Percentiles rank a stretch among this genome's conserved stretches.
Evolutionary conservation across 176 grass and related monocot species (phyloP).

Genomic region (Rhipidocladum racemiflorum): DNA sequence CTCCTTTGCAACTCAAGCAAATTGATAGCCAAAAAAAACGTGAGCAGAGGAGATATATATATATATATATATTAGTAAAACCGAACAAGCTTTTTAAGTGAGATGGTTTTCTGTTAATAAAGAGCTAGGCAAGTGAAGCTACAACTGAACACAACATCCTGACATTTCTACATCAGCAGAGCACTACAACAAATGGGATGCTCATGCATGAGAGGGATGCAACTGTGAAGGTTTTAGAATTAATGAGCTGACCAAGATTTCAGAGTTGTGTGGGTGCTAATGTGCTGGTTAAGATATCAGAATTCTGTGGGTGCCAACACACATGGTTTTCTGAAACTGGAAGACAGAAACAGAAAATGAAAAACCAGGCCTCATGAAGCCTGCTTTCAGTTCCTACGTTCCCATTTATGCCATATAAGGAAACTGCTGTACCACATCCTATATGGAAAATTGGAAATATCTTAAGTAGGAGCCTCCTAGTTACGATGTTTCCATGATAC

Average conservation of each 20-base stretch:
- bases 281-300: background rate
- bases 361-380: background rate
- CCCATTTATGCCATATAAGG: background rate
- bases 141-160: background rate
- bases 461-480: background rate
- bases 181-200: background rate
- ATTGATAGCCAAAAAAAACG: conserved; percentile 26
- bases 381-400: background rate
- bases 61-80: no score
- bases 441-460: background rate
- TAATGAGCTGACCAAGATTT: background rate
- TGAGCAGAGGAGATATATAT: background rate
- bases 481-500: no score
- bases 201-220: background rate
- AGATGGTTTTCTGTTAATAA: background rate
- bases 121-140: background rate
- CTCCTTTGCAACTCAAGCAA: background rate
- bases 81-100: background rate
- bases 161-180: background rate
- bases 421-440: background rate
- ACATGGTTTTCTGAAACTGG: background rate
- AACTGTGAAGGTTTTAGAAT: background rate
- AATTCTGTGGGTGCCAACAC: background rate
- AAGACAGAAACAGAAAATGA: background rate
- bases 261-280: background rate